phyloP scores from a whole-genome alignment of 2,329 filamentous ascomycete species.

The Fusarium neocosmosporiellum region DNA sequence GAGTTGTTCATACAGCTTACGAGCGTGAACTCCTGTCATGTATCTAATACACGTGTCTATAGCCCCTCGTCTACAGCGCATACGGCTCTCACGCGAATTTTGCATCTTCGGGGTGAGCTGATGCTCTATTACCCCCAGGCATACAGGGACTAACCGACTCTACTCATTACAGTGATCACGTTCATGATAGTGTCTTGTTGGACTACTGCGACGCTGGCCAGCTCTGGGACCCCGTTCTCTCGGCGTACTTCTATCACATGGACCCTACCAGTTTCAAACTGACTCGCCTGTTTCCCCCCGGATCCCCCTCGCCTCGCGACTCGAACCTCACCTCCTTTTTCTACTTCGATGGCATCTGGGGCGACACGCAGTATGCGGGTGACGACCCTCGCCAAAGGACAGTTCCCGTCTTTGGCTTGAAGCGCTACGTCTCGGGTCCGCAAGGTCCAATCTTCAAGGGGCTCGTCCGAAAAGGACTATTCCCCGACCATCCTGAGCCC shows the following conservation, averaged over 20 bases:
- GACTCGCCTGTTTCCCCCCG: constrained; percentile 33
- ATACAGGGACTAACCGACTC: neutral
- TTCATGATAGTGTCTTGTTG: constrained; percentile 44
- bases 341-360: neutral
- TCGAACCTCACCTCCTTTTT: neutral
- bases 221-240: constrained; percentile 45
- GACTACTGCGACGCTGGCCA: constrained; percentile 46
- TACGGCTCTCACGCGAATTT: neutral
- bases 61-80: neutral
- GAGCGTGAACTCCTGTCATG: neutral
- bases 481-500: constrained; percentile 31
- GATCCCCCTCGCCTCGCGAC: neutral
- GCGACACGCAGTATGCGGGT: neutral
- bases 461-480: neutral
- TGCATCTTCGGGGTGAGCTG: neutral
- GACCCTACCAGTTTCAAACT: constrained; percentile 39
- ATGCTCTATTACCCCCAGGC: neutral
- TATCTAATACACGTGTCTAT: neutral
- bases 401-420: neutral
- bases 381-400: neutral
- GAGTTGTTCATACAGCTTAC: neutral
- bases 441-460: neutral
- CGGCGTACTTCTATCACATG: neutral
- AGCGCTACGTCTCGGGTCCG: neutral
- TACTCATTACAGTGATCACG: constrained; percentile 1